Evolutionary conservation across 768 basidiomycete species (phyloP).

Genomic region (Trametes gibbosa): DNA sequence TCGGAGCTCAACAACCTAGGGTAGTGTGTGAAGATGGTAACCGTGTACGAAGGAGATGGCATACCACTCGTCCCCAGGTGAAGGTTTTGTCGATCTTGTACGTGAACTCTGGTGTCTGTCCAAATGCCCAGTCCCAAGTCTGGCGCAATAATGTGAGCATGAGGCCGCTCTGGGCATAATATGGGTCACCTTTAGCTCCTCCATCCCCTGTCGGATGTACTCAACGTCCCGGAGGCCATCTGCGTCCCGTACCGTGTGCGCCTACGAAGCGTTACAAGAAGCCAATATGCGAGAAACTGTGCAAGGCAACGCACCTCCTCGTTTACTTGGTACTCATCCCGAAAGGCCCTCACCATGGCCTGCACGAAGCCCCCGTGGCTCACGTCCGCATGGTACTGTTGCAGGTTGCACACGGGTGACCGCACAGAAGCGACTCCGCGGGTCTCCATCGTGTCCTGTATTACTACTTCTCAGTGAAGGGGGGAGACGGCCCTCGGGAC

Average conservation of each 20-base stretch:
- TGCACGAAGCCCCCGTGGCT: slow-evolving; percentile 70
- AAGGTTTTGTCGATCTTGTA: slow-evolving; percentile 46
- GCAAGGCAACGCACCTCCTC: slow-evolving; percentile 30
- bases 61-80: slow-evolving; percentile 39
- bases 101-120: slow-evolving; percentile 92
- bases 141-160: slow-evolving; percentile 29
- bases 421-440: slow-evolving; percentile 89
- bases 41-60: no score
- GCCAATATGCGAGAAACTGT: neutral
- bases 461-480: slow-evolving; percentile 8
- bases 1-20: slow-evolving; percentile 45
- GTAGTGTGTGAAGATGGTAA: neutral
- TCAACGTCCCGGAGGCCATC: slow-evolving; percentile 43
- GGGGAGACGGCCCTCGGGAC: neutral
- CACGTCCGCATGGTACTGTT: slow-evolving; percentile 45
- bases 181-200: slow-evolving; percentile 70
- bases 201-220: slow-evolving; percentile 67
- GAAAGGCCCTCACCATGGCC: slow-evolving; percentile 70
- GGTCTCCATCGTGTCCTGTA: slow-evolving; percentile 74
- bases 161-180: neutral
- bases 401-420: slow-evolving; percentile 87
- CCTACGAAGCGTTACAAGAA: slow-evolving; percentile 8
- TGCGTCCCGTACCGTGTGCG: slow-evolving; percentile 41
- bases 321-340: slow-evolving; percentile 46
- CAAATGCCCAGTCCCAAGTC: slow-evolving; percentile 94